Conservation (phyloP, 345 rosid species). For the Clarkia xantiana region DNA sequence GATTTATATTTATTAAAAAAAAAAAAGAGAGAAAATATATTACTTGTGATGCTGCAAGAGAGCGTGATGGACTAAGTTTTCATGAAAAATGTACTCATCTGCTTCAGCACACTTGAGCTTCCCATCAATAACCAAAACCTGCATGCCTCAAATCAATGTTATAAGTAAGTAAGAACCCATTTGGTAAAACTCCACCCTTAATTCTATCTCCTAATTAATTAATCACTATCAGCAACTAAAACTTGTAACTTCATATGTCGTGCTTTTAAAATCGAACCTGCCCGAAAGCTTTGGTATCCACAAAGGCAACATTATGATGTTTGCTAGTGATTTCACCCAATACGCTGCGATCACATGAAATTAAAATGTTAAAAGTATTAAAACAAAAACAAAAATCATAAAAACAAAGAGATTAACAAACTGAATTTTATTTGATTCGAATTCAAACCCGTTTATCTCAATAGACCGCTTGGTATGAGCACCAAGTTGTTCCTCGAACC, state of each 20-base stretch:
- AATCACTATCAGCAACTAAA: too few species aligned
- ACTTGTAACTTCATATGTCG: too few species aligned
- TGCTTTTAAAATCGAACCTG: neutral
- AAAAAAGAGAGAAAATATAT: neutral
- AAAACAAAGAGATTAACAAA: too few species aligned
- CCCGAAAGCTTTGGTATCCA: constrained; percentile 1
- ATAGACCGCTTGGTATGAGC: too few species aligned
- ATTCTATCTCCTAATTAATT: too few species aligned
- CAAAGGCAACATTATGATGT: neutral
- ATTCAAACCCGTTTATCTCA: too few species aligned
- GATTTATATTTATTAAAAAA: neutral
- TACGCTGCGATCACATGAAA: neutral
- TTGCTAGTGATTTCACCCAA: neutral
- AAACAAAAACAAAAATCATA: too few species aligned
- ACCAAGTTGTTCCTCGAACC: too few species aligned
- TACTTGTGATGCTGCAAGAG: constrained; percentile 11
- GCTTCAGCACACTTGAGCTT: constrained; percentile 16
- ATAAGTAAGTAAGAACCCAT: too few species aligned
- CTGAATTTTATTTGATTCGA: too few species aligned
- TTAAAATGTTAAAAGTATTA: too few species aligned
- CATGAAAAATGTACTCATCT: constrained; percentile 18
- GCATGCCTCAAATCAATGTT: neutral
- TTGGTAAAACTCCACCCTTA: too few species aligned
- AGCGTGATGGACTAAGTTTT: constrained; percentile 17
- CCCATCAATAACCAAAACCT: constrained; percentile 15